Evolutionary conservation across 108 stramenopile genomes (phyloP).

Genomic region (Hondaea fermentalgiana): DNA sequence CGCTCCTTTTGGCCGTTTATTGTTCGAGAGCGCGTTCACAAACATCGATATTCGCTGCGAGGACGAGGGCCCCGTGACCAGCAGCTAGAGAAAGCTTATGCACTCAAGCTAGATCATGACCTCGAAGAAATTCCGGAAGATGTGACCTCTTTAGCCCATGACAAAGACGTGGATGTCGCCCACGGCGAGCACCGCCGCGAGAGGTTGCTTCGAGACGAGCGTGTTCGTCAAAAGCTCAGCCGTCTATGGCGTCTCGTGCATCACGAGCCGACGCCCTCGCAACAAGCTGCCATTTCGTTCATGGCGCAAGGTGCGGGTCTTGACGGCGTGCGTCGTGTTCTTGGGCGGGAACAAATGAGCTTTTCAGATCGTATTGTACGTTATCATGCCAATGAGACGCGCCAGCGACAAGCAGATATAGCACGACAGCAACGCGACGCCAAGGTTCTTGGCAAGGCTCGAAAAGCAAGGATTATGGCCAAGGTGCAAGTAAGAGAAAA

Average conservation of each 20-base stretch:
- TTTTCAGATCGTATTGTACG: neutral
- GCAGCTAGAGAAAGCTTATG: neutral
- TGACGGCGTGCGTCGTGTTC: neutral
- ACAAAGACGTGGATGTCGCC: too few species aligned
- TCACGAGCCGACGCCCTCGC: neutral
- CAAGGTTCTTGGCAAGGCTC: neutral
- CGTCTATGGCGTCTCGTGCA: neutral
- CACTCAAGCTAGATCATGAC: neutral
- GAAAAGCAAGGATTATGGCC: too few species aligned
- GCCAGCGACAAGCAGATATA: neutral
- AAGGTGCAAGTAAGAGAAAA: too few species aligned
- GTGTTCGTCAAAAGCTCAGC: neutral
- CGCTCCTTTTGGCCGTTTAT: neutral
- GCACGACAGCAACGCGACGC: neutral
- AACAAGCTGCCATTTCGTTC: neutral
- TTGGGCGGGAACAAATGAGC: neutral
- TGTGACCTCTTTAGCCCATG: neutral
- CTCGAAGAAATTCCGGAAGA: neutral
- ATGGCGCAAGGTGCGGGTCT: neutral
- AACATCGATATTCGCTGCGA: neutral
- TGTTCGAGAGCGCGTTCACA: neutral
- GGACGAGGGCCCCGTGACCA: neutral
- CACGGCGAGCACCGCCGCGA: too few species aligned
- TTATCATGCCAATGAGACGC: neutral
- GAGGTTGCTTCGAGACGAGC: neutral